These are phyloP conservation scores for Sordariomycetes sp. DNA, from an alignment of 2,329 filamentous ascomycete species.

Conservation along the genomic window DNA sequence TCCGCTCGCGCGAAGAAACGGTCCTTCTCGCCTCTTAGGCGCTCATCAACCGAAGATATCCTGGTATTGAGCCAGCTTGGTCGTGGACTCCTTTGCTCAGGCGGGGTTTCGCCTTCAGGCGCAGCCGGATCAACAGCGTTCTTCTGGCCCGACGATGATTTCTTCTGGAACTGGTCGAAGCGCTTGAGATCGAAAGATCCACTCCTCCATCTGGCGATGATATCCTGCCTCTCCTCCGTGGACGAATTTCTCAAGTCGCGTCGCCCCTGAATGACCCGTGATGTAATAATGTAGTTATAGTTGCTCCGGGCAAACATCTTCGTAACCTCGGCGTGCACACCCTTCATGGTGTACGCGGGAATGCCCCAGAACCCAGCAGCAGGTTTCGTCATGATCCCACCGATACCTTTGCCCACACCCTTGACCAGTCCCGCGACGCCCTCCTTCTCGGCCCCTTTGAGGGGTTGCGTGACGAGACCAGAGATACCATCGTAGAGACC, in stretches of 20 bases:
- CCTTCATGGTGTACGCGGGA: conserved; percentile 76
- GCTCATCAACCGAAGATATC: conserved; percentile 38
- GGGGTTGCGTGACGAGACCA: conserved; percentile 70
- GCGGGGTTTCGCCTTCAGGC: conserved; percentile 4
- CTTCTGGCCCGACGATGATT: conserved; percentile 29
- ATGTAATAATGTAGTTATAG: conserved; percentile 71
- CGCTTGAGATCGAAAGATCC: conserved; percentile 50
- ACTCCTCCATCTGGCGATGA: conserved; percentile 57
- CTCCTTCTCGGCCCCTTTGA: conserved; percentile 45
- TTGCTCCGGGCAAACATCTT: conserved; percentile 62
- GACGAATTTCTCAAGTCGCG: conserved; percentile 50
- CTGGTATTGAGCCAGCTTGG: conserved; percentile 38
- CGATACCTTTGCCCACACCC: conserved; percentile 74
- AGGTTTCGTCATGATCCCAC: conserved; percentile 75
- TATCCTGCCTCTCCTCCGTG: conserved; percentile 50
- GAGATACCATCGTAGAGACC: conserved; percentile 77
- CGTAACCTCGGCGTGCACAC: conserved; percentile 68
- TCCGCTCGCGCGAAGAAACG: conserved; percentile 21
- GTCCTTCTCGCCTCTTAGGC: conserved; percentile 36
- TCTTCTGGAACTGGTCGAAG: conserved; percentile 44
- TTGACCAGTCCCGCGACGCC: conserved; percentile 57
- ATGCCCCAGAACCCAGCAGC: conserved; percentile 64
- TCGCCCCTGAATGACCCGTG: conserved; percentile 66
- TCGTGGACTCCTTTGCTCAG: neutral
- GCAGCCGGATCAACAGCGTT: conserved; percentile 13